Percentiles rank a stretch among this genome's conserved stretches.
These are phyloP conservation scores for Ophiostoma novo-ulmi DNA, from an alignment of 2,329 filamentous ascomycete species.

Conservation along the genomic window DNA sequence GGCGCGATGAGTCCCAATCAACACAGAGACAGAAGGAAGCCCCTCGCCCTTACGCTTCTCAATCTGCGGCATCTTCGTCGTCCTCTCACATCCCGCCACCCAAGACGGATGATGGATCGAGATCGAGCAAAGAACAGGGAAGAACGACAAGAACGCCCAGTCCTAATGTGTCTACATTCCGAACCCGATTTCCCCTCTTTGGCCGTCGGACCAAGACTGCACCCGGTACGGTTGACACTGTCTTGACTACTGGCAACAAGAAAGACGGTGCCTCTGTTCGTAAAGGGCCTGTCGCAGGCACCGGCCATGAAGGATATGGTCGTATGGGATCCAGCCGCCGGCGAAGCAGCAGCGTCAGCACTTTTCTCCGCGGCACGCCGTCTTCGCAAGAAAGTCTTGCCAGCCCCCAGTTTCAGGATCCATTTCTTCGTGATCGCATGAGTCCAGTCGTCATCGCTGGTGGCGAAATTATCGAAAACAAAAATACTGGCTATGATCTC, in stretches of 20 bases:
- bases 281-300: conserved; percentile 85
- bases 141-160: conserved; percentile 44
- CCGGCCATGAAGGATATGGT: conserved; percentile 84
- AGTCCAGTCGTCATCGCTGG: conserved; percentile 63
- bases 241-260: conserved; percentile 43
- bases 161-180: conserved; percentile 53
- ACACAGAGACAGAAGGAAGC: background rate
- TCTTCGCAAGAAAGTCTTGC: conserved; percentile 49
- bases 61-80: background rate
- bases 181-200: conserved; percentile 71
- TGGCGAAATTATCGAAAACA: conserved; percentile 57
- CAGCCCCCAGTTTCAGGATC: conserved; percentile 40
- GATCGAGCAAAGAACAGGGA: conserved; percentile 5
- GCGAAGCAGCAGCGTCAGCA: conserved; percentile 57
- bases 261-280: conserved; percentile 52
- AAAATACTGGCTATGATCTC: conserved; percentile 39
- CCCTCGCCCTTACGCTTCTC: background rate
- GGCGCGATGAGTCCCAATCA: background rate
- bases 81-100: background rate
- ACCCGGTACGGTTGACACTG: conserved; percentile 44
- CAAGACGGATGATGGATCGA: background rate
- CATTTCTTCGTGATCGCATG: conserved; percentile 57
- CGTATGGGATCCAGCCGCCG: conserved; percentile 57
- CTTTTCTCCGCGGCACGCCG: conserved; percentile 42
- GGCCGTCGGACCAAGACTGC: conserved; percentile 64